A percentile compares a stretch with the other conserved stretches of the same genome.
Conservation (phyloP, 768 basidiomycete species). For the Tulasnella sp. region DNA sequence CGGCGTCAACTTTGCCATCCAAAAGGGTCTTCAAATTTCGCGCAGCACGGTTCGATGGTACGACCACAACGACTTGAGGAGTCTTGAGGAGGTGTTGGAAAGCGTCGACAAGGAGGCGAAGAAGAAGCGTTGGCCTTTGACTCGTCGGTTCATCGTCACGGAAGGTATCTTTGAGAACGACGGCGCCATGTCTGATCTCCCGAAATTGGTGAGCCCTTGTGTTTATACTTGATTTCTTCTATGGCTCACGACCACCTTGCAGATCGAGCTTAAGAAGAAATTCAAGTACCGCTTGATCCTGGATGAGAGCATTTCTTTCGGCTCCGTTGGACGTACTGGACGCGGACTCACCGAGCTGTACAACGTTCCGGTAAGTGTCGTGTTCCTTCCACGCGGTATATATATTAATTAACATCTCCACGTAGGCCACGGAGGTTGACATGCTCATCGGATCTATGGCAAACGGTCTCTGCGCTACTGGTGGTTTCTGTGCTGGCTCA, state of each 20-base stretch:
- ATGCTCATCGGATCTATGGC: conserved; percentile 92
- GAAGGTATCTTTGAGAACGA: conserved; percentile 97
- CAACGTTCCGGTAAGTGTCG: conserved; percentile 71
- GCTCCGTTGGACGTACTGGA: conserved; percentile 86
- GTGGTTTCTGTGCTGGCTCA: conserved; percentile 95
- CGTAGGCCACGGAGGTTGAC: conserved; percentile 80
- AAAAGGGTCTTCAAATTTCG: conserved; percentile 92
- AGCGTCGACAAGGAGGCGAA: conserved; percentile 82
- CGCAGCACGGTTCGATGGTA: conserved; percentile 91
- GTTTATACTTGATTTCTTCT: neutral
- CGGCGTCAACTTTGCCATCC: conserved; percentile 92
- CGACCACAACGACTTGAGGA: conserved; percentile 91
- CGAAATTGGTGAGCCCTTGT: conserved; percentile 68
- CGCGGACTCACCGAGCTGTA: conserved; percentile 93
- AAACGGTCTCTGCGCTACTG: conserved; percentile 72
- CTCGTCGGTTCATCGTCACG: conserved; percentile 89
- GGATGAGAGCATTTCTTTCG: conserved; percentile 93
- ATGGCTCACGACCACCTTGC: neutral
- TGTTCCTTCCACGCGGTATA: too few species aligned
- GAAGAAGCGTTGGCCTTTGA: conserved; percentile 75
- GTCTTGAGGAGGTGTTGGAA: conserved; percentile 82
- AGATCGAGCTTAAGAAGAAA: conserved; percentile 93
- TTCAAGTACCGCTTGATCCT: conserved; percentile 94
- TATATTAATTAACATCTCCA: neutral
- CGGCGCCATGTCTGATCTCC: conserved; percentile 86